A percentile compares a stretch with the other conserved stretches of the same genome.
phyloP scores from a whole-genome alignment of 2,329 filamentous ascomycete species.

The Talaromyces sp. region DNA sequence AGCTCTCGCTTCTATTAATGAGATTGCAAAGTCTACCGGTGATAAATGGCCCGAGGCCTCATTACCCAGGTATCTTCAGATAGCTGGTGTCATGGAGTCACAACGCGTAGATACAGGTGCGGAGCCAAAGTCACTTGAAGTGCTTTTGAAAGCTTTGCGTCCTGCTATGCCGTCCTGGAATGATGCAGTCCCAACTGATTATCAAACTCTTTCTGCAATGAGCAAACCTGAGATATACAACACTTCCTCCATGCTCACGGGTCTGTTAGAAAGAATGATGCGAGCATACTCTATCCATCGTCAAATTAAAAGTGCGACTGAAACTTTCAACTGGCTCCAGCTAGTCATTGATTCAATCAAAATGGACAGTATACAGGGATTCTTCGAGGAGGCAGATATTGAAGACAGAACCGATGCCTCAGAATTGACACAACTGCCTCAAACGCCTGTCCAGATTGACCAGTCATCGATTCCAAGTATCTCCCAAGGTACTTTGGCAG shows the following conservation, averaged over 20 bases:
- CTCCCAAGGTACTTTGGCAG: conserved; percentile 44
- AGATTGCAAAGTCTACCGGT: conserved; percentile 13
- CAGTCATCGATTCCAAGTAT: conserved; percentile 34
- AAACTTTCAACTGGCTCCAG: conserved; percentile 28
- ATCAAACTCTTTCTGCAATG: conserved; percentile 18
- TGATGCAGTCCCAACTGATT: conserved; percentile 15
- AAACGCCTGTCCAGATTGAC: conserved; percentile 14
- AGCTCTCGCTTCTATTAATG: conserved; percentile 9
- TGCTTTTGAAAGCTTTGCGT: conserved; percentile 28
- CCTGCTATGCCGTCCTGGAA: conserved; percentile 31
- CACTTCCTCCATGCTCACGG: conserved; percentile 27
- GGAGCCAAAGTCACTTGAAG: conserved; percentile 42
- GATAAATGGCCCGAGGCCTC: conserved; percentile 12
- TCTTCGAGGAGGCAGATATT: conserved; percentile 17
- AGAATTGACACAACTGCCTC: neutral
- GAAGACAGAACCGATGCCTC: neutral
- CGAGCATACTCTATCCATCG: conserved; percentile 19
- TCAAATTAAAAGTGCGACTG: conserved; percentile 24
- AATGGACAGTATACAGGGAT: conserved; percentile 26
- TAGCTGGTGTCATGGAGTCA: conserved; percentile 49
- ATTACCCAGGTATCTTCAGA: conserved; percentile 16
- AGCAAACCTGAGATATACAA: conserved; percentile 26
- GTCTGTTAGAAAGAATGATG: conserved; percentile 29
- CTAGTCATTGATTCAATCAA: conserved; percentile 32
- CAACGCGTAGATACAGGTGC: conserved; percentile 40